Base-by-base conservation (phyloP, 306 rosid genomes). In the Citrullus amarus region DNA sequence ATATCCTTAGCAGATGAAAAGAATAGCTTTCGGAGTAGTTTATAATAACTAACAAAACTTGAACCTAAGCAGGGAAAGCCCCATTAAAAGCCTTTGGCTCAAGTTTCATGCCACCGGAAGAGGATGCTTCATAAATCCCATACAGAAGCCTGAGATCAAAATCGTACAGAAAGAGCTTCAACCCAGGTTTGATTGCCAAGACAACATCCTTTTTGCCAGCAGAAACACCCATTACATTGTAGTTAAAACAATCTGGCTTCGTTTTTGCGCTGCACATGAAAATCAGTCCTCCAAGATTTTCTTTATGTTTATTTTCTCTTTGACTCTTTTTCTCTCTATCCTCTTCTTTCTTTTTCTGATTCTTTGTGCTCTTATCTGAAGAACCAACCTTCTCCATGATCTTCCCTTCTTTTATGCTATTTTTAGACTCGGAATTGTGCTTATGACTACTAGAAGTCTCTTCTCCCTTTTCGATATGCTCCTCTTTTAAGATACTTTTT, bases 191-290 rank as follows among this genome's bases (percentile, higher is more conserved):
- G 80, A 95, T 79, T 53, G 86, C 85, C 82, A 85, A 57, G 76
- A 91, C 91, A 44, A 67, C 39, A 76, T 92, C 97, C 74, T 86
- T 89, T 80, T 92, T 89, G 65, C 89, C 85, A 59, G 61, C 59
- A 12, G 96, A 41, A 83, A 95, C 86, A 81, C 97, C 98, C 98
- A 92, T 92, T 81, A 95, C 86, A 25, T 71, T 79, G 84, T 89
- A 87, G 18, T 62, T 86, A 73, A 91, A 92, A 87, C 98, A 92
- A 85, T 92, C 97, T 41, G 97, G 97, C 82, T 89, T 95, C 46
- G 98, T 92, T 84, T 91, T 95, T 81, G 88, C 85, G 79, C 81
- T 95, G 91, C 98, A 95, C 98, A 95, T 89, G 87, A 95, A 95
- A 85, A 95, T 95, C 76, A 88, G 75, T 76, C 98, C 98, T 76